Conservation (phyloP, 1,284 basidiomycete genomes). For the Pseudozyma flocculosa region DNA sequence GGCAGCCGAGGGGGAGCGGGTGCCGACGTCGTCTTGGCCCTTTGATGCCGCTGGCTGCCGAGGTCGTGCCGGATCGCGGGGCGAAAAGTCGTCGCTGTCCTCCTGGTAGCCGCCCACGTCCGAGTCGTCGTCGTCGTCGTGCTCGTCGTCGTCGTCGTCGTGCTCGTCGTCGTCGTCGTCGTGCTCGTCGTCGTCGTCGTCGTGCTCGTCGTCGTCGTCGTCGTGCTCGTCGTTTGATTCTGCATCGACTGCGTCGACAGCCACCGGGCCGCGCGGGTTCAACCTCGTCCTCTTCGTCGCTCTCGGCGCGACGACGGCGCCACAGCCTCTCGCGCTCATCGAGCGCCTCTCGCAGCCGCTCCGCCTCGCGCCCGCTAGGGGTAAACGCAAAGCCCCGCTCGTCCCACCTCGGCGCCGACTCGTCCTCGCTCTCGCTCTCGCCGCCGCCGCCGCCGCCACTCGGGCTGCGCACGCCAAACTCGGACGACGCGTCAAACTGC, state of each 20-base stretch:
- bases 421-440: conserved; percentile 6
- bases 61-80: background rate
- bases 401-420: background rate
- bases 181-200: conserved; percentile 1
- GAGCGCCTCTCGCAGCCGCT: conserved; percentile 24
- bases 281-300: background rate
- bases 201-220: background rate
- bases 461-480: conserved; percentile 18
- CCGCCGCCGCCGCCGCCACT: conserved; percentile 7
- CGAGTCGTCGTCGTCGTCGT: conserved; percentile 9
- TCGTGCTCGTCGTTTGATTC: background rate
- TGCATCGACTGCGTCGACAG: no score
- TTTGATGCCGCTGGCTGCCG: background rate
- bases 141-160: conserved; percentile 1
- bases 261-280: background rate
- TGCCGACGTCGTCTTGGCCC: no score
- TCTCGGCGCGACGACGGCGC: conserved; percentile 3
- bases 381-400: conserved; percentile 9
- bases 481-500: conserved; percentile 23
- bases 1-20: no score
- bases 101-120: conserved; percentile 11
- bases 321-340: conserved; percentile 30
- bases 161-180: conserved; percentile 1
- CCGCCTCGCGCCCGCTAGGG: conserved; percentile 23
- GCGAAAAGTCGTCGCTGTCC: conserved; percentile 3